Percentiles rank a stretch among this genome's conserved stretches.
Evolutionary conservation across 2,329 filamentous ascomycete genomes (phyloP).

Genomic region (Aspergillus sp.): DNA sequence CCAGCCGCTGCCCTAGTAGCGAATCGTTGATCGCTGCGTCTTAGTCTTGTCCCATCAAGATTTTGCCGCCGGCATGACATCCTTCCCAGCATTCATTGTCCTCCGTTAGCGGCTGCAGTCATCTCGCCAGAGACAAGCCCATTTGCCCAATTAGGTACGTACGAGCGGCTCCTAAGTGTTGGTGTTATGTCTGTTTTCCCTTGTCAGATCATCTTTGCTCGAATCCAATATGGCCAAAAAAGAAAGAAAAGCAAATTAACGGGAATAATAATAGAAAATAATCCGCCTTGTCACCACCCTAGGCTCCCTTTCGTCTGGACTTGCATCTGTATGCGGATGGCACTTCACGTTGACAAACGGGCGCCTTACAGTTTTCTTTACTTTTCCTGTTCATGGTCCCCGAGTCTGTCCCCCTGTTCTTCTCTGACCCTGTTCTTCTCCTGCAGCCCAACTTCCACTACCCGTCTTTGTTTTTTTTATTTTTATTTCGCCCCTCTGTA

Average conservation of each 20-base stretch:
- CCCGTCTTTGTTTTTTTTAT: background rate
- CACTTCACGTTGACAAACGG: constrained; percentile 20
- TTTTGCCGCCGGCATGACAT: constrained; percentile 26
- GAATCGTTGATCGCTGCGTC: constrained; percentile 13
- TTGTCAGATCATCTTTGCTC: constrained; percentile 6
- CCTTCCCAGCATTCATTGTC: constrained; percentile 22
- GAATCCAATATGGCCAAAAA: background rate
- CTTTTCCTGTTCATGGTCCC: constrained; percentile 9
- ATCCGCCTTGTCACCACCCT: constrained; percentile 11
- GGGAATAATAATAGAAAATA: constrained; percentile 10
- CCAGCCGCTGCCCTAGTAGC: constrained; percentile 10
- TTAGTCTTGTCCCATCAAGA: constrained; percentile 19
- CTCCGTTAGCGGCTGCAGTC: constrained; percentile 23
- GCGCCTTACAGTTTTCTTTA: constrained; percentile 10
- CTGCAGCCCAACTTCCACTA: constrained; percentile 17
- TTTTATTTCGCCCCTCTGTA: background rate
- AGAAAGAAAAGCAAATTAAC: constrained; percentile 4
- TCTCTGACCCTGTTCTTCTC: constrained; percentile 11
- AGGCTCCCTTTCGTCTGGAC: constrained; percentile 9
- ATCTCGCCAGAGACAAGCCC: constrained; percentile 19
- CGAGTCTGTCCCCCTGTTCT: background rate
- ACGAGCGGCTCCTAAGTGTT: constrained; percentile 14
- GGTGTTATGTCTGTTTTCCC: constrained; percentile 5
- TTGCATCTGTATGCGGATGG: constrained; percentile 13
- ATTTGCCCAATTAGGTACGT: constrained; percentile 20